Evolutionary conservation across 768 basidiomycete species (phyloP).

Genomic region (Thelephora ganbajun): DNA sequence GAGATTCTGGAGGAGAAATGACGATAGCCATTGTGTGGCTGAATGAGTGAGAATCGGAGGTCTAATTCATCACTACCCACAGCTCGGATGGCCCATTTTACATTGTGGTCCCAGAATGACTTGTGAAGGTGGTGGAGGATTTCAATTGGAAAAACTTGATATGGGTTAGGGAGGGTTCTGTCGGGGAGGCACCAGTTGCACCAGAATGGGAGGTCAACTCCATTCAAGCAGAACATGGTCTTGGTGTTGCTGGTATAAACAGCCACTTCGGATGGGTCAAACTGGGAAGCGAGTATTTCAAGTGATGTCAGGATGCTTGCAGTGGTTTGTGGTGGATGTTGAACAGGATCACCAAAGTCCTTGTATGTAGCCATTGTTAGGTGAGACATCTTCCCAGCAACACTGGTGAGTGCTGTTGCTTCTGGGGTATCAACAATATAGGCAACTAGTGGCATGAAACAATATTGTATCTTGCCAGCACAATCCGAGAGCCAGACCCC

Average conservation of each 20-base stretch:
- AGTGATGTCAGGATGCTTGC: too few relatives aligned
- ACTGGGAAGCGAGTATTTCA: too few relatives aligned
- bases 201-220: too few relatives aligned
- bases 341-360: neutral
- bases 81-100: neutral
- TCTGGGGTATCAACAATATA: too few relatives aligned
- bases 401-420: neutral
- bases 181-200: too few relatives aligned
- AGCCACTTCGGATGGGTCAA: too few relatives aligned
- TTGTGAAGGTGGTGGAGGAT: too few relatives aligned
- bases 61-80: neutral
- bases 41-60: neutral
- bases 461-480: neutral
- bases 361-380: neutral
- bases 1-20: neutral
- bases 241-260: too few relatives aligned
- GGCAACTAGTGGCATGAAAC: neutral
- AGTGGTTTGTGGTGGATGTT: neutral
- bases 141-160: too few relatives aligned
- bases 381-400: neutral
- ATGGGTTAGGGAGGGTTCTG: too few relatives aligned
- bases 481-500: too few relatives aligned
- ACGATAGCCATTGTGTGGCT: neutral
- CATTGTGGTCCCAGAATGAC: neutral
- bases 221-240: too few relatives aligned